Conservation (phyloP, 2,329 filamentous ascomycete species). For the Ceratocystis cacaofunesta region DNA sequence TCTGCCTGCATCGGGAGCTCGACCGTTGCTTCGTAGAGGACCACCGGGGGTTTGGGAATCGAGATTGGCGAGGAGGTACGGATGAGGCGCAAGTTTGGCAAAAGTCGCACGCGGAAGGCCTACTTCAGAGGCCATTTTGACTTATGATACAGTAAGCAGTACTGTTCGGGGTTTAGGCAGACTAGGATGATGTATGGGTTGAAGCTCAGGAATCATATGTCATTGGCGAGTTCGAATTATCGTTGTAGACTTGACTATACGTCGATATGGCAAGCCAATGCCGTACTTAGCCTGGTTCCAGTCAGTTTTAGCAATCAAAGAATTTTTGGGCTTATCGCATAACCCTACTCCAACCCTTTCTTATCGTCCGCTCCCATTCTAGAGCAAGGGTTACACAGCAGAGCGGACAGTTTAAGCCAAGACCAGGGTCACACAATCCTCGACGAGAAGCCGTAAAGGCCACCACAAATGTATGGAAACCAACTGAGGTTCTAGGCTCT, state of each 20-base stretch:
- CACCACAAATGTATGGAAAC: no score
- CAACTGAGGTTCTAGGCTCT: neutral
- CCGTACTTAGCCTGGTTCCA: no score
- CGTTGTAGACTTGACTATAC: neutral
- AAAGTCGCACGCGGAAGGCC: constrained; percentile 54
- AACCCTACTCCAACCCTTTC: neutral
- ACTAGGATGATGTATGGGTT: neutral
- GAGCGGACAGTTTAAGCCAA: no score
- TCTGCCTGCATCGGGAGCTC: constrained; percentile 54
- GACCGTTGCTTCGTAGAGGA: constrained; percentile 66
- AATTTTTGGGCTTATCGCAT: constrained; percentile 5
- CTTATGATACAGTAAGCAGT: neutral
- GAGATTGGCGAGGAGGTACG: constrained; percentile 82
- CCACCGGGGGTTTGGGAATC: constrained; percentile 29
- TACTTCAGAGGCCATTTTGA: constrained; percentile 22
- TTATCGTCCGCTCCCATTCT: neutral
- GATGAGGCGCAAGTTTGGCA: constrained; percentile 75
- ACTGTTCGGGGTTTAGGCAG: no score
- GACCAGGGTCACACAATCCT: no score
- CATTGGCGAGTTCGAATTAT: neutral
- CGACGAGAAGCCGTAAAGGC: no score
- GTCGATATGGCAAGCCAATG: neutral
- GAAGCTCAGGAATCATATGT: neutral
- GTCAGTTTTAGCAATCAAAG: neutral
- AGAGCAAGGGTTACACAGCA: neutral